Conservation (phyloP, 441 rosid species). For the Corymbia calophylla region DNA sequence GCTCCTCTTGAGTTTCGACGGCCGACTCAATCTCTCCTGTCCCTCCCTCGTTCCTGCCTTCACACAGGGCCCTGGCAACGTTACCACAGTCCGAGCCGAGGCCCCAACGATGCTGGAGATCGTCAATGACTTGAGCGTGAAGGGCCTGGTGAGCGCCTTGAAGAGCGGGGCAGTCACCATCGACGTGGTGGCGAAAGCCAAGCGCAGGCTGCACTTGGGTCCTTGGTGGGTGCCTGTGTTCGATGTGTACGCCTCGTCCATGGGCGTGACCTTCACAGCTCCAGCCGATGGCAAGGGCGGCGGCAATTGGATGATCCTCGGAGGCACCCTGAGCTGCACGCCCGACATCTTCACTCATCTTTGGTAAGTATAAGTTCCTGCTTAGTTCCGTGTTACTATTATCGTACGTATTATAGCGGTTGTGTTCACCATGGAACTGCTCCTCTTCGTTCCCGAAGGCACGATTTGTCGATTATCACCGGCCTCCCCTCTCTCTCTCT, state of each 20-base stretch:
- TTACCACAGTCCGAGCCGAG: background rate
- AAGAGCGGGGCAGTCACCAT: background rate
- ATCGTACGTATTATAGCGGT: background rate
- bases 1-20: background rate
- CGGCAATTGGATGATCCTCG: background rate
- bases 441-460: background rate
- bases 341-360: background rate
- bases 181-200: background rate
- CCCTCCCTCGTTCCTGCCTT: background rate
- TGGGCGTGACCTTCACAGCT: background rate
- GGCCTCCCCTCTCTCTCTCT: too few relatives aligned
- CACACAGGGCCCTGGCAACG: background rate
- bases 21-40: background rate
- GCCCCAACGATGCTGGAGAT: background rate
- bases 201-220: background rate
- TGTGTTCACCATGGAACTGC: background rate
- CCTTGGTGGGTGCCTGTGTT: background rate
- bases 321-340: background rate
- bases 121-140: background rate
- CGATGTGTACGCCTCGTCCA: background rate
- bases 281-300: background rate
- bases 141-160: background rate
- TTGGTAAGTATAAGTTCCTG: background rate
- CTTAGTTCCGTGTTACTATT: background rate
- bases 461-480: background rate